Evolutionary conservation across 2,329 filamentous ascomycete genomes (phyloP).

Genomic region (Blastomyces gilchristii): DNA sequence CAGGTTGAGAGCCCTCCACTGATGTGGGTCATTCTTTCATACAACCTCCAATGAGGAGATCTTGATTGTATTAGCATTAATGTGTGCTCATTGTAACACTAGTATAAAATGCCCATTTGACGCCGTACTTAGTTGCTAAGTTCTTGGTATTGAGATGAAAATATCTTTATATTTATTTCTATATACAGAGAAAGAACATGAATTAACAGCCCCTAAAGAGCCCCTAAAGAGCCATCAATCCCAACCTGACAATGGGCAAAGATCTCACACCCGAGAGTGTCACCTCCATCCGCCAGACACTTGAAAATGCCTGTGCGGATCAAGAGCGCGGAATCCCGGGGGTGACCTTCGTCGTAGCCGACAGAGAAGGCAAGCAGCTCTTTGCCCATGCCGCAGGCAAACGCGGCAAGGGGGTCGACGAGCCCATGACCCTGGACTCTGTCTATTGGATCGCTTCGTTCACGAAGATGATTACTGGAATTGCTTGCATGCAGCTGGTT

Average conservation of each 20-base stretch:
- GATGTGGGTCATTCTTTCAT: too few relatives aligned
- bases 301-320: conserved; percentile 23
- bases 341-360: conserved; percentile 39
- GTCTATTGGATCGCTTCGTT: conserved; percentile 50
- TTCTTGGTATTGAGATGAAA: neutral
- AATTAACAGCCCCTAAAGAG: neutral
- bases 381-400: conserved; percentile 43
- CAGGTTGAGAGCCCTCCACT: too few relatives aligned
- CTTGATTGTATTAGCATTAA: too few relatives aligned
- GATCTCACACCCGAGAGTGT: conserved; percentile 9
- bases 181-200: neutral
- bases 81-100: too few relatives aligned
- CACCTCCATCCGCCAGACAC: conserved; percentile 7
- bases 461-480: conserved; percentile 37
- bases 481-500: conserved; percentile 41
- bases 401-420: conserved; percentile 33
- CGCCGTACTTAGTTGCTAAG: too few relatives aligned
- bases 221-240: neutral
- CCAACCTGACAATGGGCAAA: conserved; percentile 9
- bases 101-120: too few relatives aligned
- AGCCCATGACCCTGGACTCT: conserved; percentile 50
- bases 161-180: too few relatives aligned
- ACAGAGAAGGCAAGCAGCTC: conserved; percentile 38
- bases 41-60: too few relatives aligned
- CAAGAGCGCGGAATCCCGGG: conserved; percentile 37